A percentile compares a stretch with the other conserved stretches of the same genome.
Conservation (phyloP, 2,329 filamentous ascomycete genomes). For the Neophaeococcomyces mojaviensis region DNA sequence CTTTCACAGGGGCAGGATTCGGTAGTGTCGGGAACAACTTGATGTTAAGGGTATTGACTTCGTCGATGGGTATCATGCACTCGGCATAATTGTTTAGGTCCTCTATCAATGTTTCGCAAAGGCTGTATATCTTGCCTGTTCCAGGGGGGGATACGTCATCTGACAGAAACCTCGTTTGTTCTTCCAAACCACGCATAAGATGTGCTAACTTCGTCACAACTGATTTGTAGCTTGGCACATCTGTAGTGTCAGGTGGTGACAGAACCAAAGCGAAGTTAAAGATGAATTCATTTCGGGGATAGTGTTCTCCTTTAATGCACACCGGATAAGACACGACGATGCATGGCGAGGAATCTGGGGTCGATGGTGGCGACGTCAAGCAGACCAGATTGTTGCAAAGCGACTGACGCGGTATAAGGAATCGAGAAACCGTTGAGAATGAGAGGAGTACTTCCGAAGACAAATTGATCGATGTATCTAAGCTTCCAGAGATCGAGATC, state of each 20-base stretch:
- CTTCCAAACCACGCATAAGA: conserved; percentile 82
- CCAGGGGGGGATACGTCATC: conserved; percentile 37
- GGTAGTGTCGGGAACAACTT: conserved; percentile 83
- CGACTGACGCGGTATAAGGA: conserved; percentile 88
- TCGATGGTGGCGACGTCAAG: conserved; percentile 35
- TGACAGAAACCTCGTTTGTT: conserved; percentile 73
- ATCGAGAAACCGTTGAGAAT: conserved; percentile 80
- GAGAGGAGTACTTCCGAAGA: conserved; percentile 59
- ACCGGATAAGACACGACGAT: conserved; percentile 83
- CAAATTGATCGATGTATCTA: conserved; percentile 33
- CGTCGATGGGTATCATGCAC: conserved; percentile 98
- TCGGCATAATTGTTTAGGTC: conserved; percentile 96
- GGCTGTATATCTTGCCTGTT: conserved; percentile 52
- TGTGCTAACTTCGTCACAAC: conserved; percentile 80
- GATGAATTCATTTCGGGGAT: conserved; percentile 91
- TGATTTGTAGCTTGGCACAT: conserved; percentile 72
- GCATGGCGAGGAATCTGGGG: conserved; percentile 47
- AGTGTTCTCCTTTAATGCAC: conserved; percentile 72
- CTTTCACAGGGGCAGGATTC: conserved; percentile 67
- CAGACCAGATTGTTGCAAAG: conserved; percentile 82
- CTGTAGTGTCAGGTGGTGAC: conserved; percentile 42
- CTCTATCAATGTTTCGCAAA: conserved; percentile 81
- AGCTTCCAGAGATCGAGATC: conserved; percentile 34
- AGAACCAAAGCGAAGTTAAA: conserved; percentile 94
- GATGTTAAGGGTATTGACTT: conserved; percentile 90